Conservation (phyloP, 2,329 filamentous ascomycete genomes). For the Colletotrichum phormii region DNA sequence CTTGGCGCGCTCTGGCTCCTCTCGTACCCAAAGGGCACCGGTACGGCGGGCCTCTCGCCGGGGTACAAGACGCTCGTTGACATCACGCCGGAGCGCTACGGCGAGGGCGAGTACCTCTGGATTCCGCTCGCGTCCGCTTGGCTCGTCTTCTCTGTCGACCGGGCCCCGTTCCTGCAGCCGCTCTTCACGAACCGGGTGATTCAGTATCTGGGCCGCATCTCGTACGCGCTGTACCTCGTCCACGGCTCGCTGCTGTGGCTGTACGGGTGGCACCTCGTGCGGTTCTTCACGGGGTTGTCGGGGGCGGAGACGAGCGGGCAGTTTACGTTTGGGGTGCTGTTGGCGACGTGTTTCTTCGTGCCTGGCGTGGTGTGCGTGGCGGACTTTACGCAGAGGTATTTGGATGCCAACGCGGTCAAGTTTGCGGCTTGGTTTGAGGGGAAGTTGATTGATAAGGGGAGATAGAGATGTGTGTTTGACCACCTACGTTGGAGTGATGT, state of each 20-base stretch:
- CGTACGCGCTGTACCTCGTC: conserved; percentile 72
- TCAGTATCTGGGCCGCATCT: conserved; percentile 72
- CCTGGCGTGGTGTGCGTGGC: conserved; percentile 17
- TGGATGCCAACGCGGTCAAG: conserved; percentile 15
- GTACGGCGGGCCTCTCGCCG: conserved; percentile 3
- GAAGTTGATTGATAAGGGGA: conserved; percentile 4
- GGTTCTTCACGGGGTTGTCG: conserved; percentile 8
- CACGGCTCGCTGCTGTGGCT: conserved; percentile 72
- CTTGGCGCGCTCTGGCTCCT: conserved; percentile 16
- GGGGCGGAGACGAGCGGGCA: conserved; percentile 1
- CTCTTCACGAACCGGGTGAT: conserved; percentile 70
- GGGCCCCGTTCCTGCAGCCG: conserved; percentile 58
- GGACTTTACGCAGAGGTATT: conserved; percentile 19
- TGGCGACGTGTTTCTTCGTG: conserved; percentile 9
- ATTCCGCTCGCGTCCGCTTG: conserved; percentile 12
- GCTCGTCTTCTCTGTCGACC: conserved; percentile 17
- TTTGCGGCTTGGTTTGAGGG: conserved; percentile 25
- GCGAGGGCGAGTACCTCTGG: conserved; percentile 9
- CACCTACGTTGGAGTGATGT: not conserved
- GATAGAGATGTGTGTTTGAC: not conserved
- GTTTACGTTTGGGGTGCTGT: not conserved
- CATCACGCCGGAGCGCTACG: not conserved
- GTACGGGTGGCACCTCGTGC: conserved; percentile 52
- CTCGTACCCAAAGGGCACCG: conserved; percentile 3
- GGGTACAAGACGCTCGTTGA: conserved; percentile 3